A percentile compares a stretch with the other conserved stretches of the same genome.
Conservation (phyloP, 1,284 basidiomycete species). For the Tilletia horrida region DNA sequence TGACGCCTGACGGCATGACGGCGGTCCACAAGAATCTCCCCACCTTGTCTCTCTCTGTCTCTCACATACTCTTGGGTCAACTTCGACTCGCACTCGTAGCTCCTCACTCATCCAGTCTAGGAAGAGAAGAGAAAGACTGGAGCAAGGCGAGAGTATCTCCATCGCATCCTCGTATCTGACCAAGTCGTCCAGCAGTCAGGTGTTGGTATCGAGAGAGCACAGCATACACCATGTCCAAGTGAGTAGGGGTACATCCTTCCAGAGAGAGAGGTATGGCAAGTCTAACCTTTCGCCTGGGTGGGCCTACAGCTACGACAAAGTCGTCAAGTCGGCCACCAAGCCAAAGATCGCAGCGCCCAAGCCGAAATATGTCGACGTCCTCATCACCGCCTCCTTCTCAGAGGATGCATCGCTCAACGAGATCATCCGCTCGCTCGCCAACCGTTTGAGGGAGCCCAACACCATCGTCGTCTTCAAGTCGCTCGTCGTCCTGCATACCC, state of each 20-base stretch:
- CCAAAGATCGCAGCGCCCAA: constrained; percentile 50
- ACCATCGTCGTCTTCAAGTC: constrained; percentile 91
- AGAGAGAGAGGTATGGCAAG: not conserved
- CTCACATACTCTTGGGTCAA: not conserved
- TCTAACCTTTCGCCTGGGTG: not conserved
- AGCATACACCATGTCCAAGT: not conserved
- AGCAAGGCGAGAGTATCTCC: too few species aligned
- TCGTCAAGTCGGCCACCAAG: constrained; percentile 53
- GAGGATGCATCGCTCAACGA: constrained; percentile 88
- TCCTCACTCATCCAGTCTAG: not conserved
- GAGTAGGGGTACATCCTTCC: not conserved
- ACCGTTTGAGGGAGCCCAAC: constrained; percentile 83
- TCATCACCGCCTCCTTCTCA: constrained; percentile 89
- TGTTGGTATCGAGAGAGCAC: too few species aligned
- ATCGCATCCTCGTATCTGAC: not conserved
- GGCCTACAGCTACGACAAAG: constrained; percentile 47
- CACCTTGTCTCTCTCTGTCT: not conserved
- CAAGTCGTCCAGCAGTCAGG: too few species aligned
- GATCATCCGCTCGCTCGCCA: constrained; percentile 79
- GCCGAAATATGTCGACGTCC: constrained; percentile 61
- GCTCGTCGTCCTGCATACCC: constrained; percentile 86
- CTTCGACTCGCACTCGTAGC: not conserved
- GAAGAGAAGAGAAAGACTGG: too few species aligned
- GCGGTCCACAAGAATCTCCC: too few species aligned
- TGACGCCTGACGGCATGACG: too few species aligned